Percentiles rank a stretch among this genome's conserved stretches.
These are phyloP conservation scores for Cercophora samala DNA, from an alignment of 495 filamentous ascomycete species.

Conservation along the genomic window DNA sequence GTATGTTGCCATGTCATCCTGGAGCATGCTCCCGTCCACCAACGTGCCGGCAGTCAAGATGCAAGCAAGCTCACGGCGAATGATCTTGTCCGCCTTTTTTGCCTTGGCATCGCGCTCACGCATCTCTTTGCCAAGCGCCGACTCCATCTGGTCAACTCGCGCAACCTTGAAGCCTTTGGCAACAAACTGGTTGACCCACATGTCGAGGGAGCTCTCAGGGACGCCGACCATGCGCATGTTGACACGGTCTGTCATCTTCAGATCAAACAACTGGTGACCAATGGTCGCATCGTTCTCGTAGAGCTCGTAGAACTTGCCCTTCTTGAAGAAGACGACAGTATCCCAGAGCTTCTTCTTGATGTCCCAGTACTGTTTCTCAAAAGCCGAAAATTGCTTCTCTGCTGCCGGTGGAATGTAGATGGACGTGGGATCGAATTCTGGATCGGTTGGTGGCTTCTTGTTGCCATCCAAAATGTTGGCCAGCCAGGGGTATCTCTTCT, in stretches of 20 bases:
- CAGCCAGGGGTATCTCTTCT: slow-evolving; percentile 84
- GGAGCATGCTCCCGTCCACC: slow-evolving; percentile 93
- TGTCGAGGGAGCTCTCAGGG: slow-evolving; percentile 81
- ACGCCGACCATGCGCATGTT: slow-evolving; percentile 99
- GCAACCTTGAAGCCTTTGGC: slow-evolving; percentile 96
- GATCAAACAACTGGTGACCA: slow-evolving; percentile 92
- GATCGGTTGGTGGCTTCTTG: slow-evolving; percentile 70
- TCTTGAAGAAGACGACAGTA: slow-evolving; percentile 98
- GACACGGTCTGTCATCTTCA: slow-evolving; percentile 96
- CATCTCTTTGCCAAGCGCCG: slow-evolving; percentile 96
- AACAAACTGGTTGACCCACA: slow-evolving; percentile 94
- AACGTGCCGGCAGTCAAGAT: slow-evolving; percentile 90
- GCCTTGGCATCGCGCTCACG: slow-evolving; percentile 71
- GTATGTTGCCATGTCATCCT: slow-evolving; percentile 96
- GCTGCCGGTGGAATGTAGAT: slow-evolving; percentile 80
- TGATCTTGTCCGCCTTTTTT: slow-evolving; percentile 80
- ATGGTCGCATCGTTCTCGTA: slow-evolving; percentile 98
- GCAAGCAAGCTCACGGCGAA: slow-evolving; percentile 82
- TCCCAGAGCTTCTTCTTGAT: slow-evolving; percentile 99
- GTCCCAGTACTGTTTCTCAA: slow-evolving; percentile 99
- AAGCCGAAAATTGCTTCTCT: slow-evolving; percentile 77
- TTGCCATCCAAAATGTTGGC: slow-evolving; percentile 81
- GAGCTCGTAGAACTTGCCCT: slow-evolving; percentile 98
- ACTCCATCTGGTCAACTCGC: slow-evolving; percentile 92
- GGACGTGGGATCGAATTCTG: slow-evolving; percentile 88